Base-by-base conservation (phyloP, 306 rosid species). In the Sicyos baderoa region DNA sequence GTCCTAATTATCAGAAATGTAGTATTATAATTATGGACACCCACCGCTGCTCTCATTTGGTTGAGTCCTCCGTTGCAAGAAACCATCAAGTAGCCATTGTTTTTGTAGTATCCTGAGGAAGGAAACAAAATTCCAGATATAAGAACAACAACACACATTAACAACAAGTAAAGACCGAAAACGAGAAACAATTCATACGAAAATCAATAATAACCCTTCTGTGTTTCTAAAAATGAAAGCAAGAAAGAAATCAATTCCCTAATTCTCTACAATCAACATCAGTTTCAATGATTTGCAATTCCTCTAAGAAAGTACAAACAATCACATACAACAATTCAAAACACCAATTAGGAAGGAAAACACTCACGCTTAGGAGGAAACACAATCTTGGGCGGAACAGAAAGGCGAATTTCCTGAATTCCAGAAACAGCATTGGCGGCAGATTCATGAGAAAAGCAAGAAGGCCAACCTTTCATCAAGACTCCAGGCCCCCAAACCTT, bases 11-110 rank as follows among this genome's bases (percentile, higher is more conserved):
- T 25, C 27, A n/a, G 18, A 17, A 17, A 68, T 10, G n/a, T n/a
- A n/a, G n/a, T n/a, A n/a, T n/a, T n/a, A n/a, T n/a, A n/a, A n/a
- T n/a, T n/a, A n/a, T n/a, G n/a, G n/a, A n/a, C 23, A 67, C 90
- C 79, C 79, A 83, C 95, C 47, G 89, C 95, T 8, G 84, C 82
- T 68, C 95, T 74, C 95, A 85, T 88, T 81, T 88, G 95, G 79
- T 88, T 88, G 67, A 88, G 73, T 74, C 95, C 95, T 75, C 95
- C 95, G 25, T 88, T 88, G 45, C 87, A 81, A 19, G 95, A 88
- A 74, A 88, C 90, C 87, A 80, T 88, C 64, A 88, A 70, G 73
- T 85, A 88, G 61, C 90, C 90, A 75, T 83, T 83, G 64, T 80
- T 88, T 68, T 83, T 76, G 58, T 85, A 80, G 53, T 79, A 56